phyloP scores from a whole-genome alignment of 169 alveolate genomes.

The Perkinsus marinus region DNA sequence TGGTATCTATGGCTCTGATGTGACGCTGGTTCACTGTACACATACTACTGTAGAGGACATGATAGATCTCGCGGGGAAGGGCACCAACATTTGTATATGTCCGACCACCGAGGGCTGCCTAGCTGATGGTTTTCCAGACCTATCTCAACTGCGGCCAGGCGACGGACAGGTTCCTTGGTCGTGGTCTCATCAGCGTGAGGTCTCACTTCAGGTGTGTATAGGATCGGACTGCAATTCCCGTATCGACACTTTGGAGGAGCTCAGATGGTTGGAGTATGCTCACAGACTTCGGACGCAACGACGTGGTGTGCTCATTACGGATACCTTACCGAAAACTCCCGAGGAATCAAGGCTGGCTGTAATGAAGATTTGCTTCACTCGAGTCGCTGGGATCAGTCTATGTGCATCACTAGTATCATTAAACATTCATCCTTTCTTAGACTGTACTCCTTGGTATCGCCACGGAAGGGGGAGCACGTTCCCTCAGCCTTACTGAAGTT shows the following conservation, averaged over 20 bases:
- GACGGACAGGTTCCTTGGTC: neutral
- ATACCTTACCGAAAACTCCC: neutral
- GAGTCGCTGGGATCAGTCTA: too few relatives aligned
- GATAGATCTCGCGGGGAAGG: neutral
- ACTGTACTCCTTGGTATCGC: neutral
- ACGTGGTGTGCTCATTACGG: neutral
- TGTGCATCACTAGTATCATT: too few relatives aligned
- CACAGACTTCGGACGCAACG: neutral
- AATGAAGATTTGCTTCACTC: too few relatives aligned
- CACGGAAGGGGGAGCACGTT: neutral
- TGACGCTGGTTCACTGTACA: neutral
- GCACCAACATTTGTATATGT: neutral
- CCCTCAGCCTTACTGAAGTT: neutral
- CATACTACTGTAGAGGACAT: neutral
- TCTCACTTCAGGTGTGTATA: neutral
- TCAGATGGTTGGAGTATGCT: neutral
- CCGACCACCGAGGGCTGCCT: slow-evolving; percentile 2
- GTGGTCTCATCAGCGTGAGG: neutral
- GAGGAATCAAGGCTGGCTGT: neutral
- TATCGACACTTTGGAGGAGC: neutral
- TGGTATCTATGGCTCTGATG: neutral
- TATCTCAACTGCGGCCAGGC: neutral
- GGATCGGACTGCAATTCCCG: slow-evolving; percentile 1
- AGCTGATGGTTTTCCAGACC: neutral
- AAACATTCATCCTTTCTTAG: too few relatives aligned